Percentiles rank a stretch among this genome's conserved stretches.
These are phyloP conservation scores for Corrigiola litoralis DNA, from an alignment of 179 eudicot species.

Conservation along the genomic window DNA sequence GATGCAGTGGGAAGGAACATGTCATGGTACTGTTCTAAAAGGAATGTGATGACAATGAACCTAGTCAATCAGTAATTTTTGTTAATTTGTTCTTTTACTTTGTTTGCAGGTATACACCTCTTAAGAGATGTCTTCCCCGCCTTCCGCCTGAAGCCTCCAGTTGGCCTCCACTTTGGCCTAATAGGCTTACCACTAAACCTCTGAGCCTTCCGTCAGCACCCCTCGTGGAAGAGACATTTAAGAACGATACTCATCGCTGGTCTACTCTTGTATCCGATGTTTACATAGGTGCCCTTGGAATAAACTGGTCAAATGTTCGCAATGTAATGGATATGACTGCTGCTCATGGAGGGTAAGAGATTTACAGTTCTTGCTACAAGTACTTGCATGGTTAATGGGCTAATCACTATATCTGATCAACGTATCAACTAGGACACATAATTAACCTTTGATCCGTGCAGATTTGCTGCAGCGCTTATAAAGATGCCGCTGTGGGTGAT, in stretches of 20 bases:
- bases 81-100: neutral
- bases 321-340: conserved; percentile 98
- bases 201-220: conserved; percentile 45
- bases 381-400: neutral
- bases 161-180: conserved; percentile 90
- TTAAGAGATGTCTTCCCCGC: conserved; percentile 62
- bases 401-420: neutral
- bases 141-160: conserved; percentile 42
- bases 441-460: conserved; percentile 21
- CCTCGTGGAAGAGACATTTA: conserved; percentile 44
- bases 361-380: neutral
- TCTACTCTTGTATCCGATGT: conserved; percentile 56
- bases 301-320: conserved; percentile 74
- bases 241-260: conserved; percentile 68
- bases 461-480: conserved; percentile 78
- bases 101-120: conserved; percentile 68
- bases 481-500: conserved; percentile 79
- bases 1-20: conserved; percentile 35
- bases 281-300: conserved; percentile 53
- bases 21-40: conserved; percentile 56
- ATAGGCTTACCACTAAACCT: conserved; percentile 68
- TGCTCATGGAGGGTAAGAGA: conserved; percentile 78
- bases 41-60: neutral
- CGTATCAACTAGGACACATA: neutral
- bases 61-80: neutral